Evolutionary conservation across 1,284 basidiomycete species (phyloP).

Genomic region (Leccinum subspadiceum): DNA sequence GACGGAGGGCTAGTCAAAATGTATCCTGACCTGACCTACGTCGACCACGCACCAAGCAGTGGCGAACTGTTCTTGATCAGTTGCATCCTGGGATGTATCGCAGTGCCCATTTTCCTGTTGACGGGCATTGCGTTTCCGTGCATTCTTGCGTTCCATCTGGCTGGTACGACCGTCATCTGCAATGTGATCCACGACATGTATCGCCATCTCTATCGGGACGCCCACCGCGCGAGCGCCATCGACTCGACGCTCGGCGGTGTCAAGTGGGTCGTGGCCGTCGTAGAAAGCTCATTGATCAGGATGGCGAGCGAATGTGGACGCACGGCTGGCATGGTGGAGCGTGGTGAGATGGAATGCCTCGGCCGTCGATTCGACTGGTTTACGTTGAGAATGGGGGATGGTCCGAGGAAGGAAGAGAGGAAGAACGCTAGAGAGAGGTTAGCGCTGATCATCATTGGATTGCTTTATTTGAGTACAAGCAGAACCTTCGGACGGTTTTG

Average conservation of each 20-base stretch:
- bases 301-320: conserved; percentile 53
- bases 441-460: conserved; percentile 15
- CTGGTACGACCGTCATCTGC: conserved; percentile 35
- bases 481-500: too few species aligned
- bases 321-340: conserved; percentile 43
- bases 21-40: conserved; percentile 48
- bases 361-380: conserved; percentile 58
- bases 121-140: conserved; percentile 11
- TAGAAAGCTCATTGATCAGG: conserved; percentile 50
- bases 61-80: conserved; percentile 44
- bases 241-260: conserved; percentile 37
- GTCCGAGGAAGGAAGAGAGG: conserved; percentile 43
- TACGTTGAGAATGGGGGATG: conserved; percentile 39
- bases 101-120: conserved; percentile 14
- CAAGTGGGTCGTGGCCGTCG: conserved; percentile 41
- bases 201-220: conserved; percentile 45
- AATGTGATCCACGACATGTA: conserved; percentile 50
- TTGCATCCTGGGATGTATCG: conserved; percentile 12
- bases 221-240: conserved; percentile 32
- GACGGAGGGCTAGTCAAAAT: conserved; percentile 50
- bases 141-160: conserved; percentile 24
- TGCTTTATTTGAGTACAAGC: conserved; percentile 7
- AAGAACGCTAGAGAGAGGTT: conserved; percentile 37
- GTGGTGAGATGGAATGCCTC: conserved; percentile 40
- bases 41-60: conserved; percentile 47